Evolutionary conservation across 305 asterid species (phyloP).

Genomic region (Fraxinus baroniana): DNA sequence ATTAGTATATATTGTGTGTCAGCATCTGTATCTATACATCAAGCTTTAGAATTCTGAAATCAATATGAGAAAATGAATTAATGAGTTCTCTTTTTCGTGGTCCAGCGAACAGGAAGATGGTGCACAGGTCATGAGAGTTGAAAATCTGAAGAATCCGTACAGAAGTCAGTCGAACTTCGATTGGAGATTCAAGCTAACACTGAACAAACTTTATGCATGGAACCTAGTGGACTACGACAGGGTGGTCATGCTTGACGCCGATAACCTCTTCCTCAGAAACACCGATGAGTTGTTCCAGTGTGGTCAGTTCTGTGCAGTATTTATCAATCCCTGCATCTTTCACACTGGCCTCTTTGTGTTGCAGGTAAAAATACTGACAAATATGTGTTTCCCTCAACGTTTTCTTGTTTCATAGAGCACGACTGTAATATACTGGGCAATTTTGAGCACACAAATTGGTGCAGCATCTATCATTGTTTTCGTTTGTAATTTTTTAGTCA

Average conservation of each 20-base stretch:
- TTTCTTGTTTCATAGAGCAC: not conserved
- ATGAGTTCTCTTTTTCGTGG: not conserved
- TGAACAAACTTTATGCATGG: constrained; percentile 92
- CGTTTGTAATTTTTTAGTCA: not conserved
- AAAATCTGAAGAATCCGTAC: constrained; percentile 75
- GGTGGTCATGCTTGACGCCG: constrained; percentile 91
- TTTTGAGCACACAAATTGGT: not conserved
- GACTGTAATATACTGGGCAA: not conserved
- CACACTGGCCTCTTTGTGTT: constrained; percentile 94
- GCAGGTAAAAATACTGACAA: constrained; percentile 45
- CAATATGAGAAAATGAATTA: constrained; percentile 10
- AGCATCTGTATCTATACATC: not conserved
- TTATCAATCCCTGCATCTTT: constrained; percentile 94
- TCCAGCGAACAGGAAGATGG: constrained; percentile 76
- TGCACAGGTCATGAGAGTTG: constrained; percentile 67
- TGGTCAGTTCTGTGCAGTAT: constrained; percentile 91
- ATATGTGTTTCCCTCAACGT: not conserved
- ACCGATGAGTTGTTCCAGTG: constrained; percentile 88
- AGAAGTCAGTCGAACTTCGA: constrained; percentile 38
- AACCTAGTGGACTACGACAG: constrained; percentile 76
- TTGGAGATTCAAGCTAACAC: constrained; percentile 71
- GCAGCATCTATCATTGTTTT: not conserved
- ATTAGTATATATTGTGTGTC: not conserved
- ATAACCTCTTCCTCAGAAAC: constrained; percentile 76
- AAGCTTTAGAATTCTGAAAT: not conserved